These are phyloP conservation scores for Trichoderma breve DNA, from an alignment of 2,329 filamentous ascomycete genomes.

Conservation along the genomic window DNA sequence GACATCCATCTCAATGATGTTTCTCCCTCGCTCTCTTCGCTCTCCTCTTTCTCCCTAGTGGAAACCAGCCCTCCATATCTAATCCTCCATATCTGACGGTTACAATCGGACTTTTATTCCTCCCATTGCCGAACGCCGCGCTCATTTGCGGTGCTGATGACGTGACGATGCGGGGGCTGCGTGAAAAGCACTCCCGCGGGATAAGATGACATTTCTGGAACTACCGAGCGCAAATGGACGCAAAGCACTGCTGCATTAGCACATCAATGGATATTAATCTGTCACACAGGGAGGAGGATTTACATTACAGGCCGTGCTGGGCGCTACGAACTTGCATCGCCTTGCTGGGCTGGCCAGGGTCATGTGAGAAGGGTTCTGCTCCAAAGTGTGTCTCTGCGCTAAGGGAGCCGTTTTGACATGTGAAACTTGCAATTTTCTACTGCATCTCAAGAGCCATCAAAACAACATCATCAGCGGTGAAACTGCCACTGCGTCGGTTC, in stretches of 20 bases:
- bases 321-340: neutral
- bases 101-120: neutral
- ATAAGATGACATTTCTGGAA: neutral
- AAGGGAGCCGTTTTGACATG: neutral
- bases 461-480: neutral
- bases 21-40: neutral
- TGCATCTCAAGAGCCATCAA: neutral
- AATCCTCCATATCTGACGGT: neutral
- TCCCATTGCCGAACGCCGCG: neutral
- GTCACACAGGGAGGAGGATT: neutral
- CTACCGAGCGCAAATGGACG: neutral
- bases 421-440: neutral
- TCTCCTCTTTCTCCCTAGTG: neutral
- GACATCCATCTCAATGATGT: neutral
- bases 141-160: constrained; percentile 14
- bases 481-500: neutral
- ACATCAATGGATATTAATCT: neutral
- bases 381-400: neutral
- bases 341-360: neutral
- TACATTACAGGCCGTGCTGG: neutral
- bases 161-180: constrained; percentile 16
- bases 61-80: neutral
- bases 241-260: constrained; percentile 9
- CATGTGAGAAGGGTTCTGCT: neutral
- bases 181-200: neutral